These are phyloP conservation scores for Phaffomyces opuntiae DNA, from an alignment of 805 yeast genomes.

Conservation along the genomic window DNA sequence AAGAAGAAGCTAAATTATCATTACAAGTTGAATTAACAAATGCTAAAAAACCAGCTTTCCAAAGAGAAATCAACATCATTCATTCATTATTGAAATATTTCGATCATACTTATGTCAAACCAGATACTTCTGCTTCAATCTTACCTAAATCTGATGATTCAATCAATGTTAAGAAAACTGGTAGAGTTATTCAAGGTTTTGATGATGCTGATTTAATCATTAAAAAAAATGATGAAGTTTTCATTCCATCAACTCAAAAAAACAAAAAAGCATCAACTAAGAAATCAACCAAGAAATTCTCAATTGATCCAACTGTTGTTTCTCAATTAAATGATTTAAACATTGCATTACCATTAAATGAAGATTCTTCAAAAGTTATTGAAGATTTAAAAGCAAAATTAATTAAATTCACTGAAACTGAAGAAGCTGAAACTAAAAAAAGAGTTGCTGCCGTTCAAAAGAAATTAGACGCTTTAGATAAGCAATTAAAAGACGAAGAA, in stretches of 20 bases:
- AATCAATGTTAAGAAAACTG: conserved; percentile 16
- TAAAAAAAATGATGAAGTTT: conserved; percentile 54
- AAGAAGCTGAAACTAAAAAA: conserved; percentile 73
- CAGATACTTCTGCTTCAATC: conserved; percentile 24
- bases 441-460: conserved; percentile 73
- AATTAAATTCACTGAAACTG: conserved; percentile 58
- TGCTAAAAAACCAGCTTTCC: conserved; percentile 79
- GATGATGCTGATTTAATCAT: conserved; percentile 54
- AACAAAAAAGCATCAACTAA: conserved; percentile 47
- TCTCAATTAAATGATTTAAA: conserved; percentile 70
- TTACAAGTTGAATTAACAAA: conserved; percentile 67
- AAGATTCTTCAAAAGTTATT: conserved; percentile 59
- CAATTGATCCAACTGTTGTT: conserved; percentile 75
- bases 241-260: conserved; percentile 43
- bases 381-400: conserved; percentile 67
- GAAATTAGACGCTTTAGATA: conserved; percentile 63
- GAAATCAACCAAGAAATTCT: conserved; percentile 45
- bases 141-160: conserved; percentile 19
- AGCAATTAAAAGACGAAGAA: conserved; percentile 39
- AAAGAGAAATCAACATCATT: conserved; percentile 68
- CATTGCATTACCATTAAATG: conserved; percentile 69
- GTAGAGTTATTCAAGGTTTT: conserved; percentile 43
- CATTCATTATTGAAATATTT: conserved; percentile 66
- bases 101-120: conserved; percentile 70
- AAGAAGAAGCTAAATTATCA: conserved; percentile 45